These are phyloP conservation scores for Coemansia sp. DNA, from an alignment of 192 early-diverging fungal species.

Conservation along the genomic window DNA sequence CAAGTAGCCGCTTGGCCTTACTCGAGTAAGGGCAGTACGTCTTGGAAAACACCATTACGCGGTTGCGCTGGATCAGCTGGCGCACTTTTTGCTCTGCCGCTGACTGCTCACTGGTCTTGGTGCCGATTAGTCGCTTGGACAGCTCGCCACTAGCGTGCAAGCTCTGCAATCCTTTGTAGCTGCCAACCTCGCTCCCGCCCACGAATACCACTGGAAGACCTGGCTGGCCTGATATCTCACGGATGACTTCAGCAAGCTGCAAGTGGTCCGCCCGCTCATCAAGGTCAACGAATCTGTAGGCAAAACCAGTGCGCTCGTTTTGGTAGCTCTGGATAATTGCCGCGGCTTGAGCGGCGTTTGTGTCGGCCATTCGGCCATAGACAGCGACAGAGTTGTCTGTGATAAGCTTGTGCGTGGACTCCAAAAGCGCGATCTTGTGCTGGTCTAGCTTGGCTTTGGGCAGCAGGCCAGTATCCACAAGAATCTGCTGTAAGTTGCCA, in stretches of 20 bases:
- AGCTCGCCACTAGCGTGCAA: conserved; percentile 6
- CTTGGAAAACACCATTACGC: conserved; percentile 74
- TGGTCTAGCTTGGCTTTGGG: not conserved
- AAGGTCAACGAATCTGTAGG: not conserved
- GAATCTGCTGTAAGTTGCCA: not conserved
- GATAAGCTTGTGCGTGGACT: not conserved
- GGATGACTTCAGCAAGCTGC: not conserved
- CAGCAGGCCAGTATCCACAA: not conserved
- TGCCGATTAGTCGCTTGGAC: not conserved
- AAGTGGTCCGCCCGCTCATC: conserved; percentile 4
- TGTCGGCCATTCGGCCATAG: not conserved
- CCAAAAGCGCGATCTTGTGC: not conserved
- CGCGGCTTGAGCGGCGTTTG: not conserved
- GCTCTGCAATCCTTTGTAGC: not conserved
- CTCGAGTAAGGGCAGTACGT: conserved; percentile 71
- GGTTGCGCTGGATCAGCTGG: conserved; percentile 34
- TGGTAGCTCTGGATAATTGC: conserved; percentile 1
- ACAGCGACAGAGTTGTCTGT: not conserved
- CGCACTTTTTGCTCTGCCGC: conserved; percentile 27
- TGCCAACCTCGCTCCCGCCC: conserved; percentile 2
- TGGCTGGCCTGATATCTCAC: not conserved
- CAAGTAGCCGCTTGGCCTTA: conserved; percentile 59
- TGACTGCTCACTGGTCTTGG: not conserved
- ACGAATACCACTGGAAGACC: conserved; percentile 2
- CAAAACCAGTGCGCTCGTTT: not conserved